Evolutionary conservation across 2,329 filamentous ascomycete genomes (phyloP), one percentile per base, ranked within the genome.

Genomic region (Aureobasidium namibiae): DNA sequence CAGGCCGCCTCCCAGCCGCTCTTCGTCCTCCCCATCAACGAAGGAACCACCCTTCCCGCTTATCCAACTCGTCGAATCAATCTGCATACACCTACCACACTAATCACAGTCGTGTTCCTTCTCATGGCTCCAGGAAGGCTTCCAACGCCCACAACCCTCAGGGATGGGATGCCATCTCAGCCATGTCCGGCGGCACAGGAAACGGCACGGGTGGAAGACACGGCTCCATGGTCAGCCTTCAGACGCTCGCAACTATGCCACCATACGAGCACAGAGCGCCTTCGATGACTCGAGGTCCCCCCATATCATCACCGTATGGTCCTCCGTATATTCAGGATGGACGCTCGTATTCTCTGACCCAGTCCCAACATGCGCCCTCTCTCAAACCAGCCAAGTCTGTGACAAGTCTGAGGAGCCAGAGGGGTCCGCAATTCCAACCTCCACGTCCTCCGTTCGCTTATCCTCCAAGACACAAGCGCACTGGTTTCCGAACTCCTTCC

Each of bases 331-430:
- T 61, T 21, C 60, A 72, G 54, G 71, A 76, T 50, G 72, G 73
- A 53, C 72, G 77, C 11, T 76, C 74, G 1, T 74, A 71, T 61
- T 79, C 76, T 6, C 66, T 76, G 67, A 74, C 71, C 1, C 68
- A 68, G 21, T 68, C 70, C 34, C 71, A 61, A 7, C 39, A 50
- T 9, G 54, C 48, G 24, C 56, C 58, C 38, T 45, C 59, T 4
- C 26, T 63, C n/a, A 54, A 34, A 10, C 54, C 46, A 34, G 59
- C 59, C 23, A 59, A 60, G 23, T 79, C 77, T 11, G 67, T 73
- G n/a, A 70, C 71, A 18, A 79, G 74, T 63, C 65, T 79, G 44
- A 73, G 76, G 63, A 71, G 72, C 60, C 70, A 74, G 48, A 74
- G 74, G 23, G 67, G 68, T 42, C 65, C 67, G 48, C 67, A 67